Percentiles rank a stretch among this genome's conserved stretches.
phyloP scores from a whole-genome alignment of 768 basidiomycete genomes.

The Gymnopilus junonius region DNA sequence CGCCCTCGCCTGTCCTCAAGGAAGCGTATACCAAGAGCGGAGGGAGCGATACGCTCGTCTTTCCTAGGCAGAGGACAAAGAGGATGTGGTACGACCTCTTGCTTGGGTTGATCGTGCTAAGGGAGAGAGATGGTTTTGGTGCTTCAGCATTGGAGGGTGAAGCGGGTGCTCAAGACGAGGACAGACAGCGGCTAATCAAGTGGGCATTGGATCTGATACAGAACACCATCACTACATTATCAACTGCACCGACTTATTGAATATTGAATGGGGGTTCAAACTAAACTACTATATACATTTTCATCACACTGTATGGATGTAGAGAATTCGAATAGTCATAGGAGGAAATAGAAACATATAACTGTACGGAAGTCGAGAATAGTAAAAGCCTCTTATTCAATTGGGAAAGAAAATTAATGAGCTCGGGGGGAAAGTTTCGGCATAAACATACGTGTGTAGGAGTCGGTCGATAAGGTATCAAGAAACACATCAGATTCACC shows the following conservation, averaged over 20 bases:
- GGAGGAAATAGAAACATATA: background rate
- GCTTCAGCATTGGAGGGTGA: background rate
- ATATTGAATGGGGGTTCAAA: background rate
- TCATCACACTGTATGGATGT: background rate
- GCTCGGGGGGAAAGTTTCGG: background rate
- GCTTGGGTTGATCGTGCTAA: slow-evolving; percentile 57
- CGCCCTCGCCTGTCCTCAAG: slow-evolving; percentile 52
- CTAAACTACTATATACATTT: too few relatives aligned
- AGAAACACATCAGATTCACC: background rate
- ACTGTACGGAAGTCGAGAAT: background rate
- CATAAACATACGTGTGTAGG: background rate
- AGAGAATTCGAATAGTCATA: background rate
- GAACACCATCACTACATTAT: background rate
- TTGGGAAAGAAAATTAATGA: background rate
- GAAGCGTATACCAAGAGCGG: slow-evolving; percentile 64
- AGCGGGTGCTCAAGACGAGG: background rate
- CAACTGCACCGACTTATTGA: background rate
- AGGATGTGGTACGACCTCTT: slow-evolving; percentile 78
- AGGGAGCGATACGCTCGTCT: slow-evolving; percentile 53
- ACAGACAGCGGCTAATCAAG: background rate
- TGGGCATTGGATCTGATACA: background rate
- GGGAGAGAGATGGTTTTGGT: slow-evolving; percentile 31
- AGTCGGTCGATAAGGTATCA: background rate
- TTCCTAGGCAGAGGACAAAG: slow-evolving; percentile 75
- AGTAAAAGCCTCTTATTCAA: background rate